phyloP scores from a whole-genome alignment of 495 filamentous ascomycete species.

The Penicillium coprophilum region DNA sequence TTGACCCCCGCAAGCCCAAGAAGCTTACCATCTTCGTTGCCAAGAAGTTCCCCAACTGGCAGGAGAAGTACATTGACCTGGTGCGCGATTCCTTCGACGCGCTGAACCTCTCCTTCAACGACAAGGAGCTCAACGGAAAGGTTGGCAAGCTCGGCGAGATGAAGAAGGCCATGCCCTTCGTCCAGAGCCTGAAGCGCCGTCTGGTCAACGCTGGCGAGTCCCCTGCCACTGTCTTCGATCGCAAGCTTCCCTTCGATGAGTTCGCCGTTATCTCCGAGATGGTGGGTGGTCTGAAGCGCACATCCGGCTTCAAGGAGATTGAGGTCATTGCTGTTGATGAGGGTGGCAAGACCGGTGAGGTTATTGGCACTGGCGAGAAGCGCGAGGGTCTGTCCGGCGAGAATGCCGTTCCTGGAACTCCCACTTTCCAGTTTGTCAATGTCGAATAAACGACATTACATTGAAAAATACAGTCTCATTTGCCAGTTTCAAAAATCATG shows the following conservation, averaged over 20 bases:
- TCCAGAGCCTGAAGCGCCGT: conserved; percentile 80
- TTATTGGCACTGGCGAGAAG: conserved; percentile 57
- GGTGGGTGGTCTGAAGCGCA: conserved; percentile 57
- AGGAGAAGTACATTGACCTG: conserved; percentile 85
- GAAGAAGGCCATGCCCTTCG: conserved; percentile 98
- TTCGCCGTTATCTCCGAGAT: conserved; percentile 63
- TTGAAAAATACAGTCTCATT: conserved; percentile 7
- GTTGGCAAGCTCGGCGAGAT: conserved; percentile 80
- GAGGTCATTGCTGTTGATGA: conserved; percentile 67
- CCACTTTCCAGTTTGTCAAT: conserved; percentile 77
- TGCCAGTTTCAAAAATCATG: conserved; percentile 21
- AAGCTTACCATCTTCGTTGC: conserved; percentile 85
- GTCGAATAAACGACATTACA: conserved; percentile 39
- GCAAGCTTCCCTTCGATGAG: conserved; percentile 87
- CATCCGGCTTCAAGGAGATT: conserved; percentile 61
- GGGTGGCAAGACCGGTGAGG: conserved; percentile 63
- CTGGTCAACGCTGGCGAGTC: conserved; percentile 58
- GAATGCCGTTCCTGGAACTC: conserved; percentile 72
- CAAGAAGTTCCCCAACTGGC: conserved; percentile 79
- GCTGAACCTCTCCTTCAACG: conserved; percentile 59
- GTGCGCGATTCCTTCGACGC: conserved; percentile 64
- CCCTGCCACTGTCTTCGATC: conserved; percentile 66
- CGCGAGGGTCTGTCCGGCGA: conserved; percentile 59
- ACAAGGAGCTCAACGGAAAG: conserved; percentile 73
- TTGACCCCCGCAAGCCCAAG: conserved; percentile 89